Evolutionary conservation across 139 green algal species (phyloP), one percentile per base, ranked within the genome.

Genomic region (Chlorokybus atmophyticus): DNA sequence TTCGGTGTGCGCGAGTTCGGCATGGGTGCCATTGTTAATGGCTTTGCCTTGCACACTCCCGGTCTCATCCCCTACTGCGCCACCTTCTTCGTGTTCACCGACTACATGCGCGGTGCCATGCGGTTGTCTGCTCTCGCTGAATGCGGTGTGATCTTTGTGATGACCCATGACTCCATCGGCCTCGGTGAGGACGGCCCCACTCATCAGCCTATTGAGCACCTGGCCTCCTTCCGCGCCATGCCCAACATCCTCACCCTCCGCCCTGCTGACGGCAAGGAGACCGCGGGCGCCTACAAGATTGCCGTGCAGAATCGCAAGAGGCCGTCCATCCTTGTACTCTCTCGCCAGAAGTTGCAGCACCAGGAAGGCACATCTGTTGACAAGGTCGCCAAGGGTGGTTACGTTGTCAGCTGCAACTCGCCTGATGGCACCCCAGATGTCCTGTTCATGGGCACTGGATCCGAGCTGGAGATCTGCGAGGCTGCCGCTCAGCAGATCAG

Each of bases 41-140:
- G 79, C 60, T 88, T 98, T 31, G 75, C 69, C 28, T 82, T 94
- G 41, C 84, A 98, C 83, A 69, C 59, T 44, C 61, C 70, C 29
- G 90, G 90, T 75, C 64, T 97, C 55, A 83, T 96, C 66, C 84
- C 90, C 53, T 98, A 97, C 82, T 93, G 84, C 73, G 91, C 91
- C 55, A 98, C 91, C 72, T 98, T 98, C 86, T 97, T 93, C 84
- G 94, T 97, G 77, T 98, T 98, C 90, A 93, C 86, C 51, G 91
- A 98, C 77, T 98, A 98, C 88, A 96, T 95, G 88, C 83, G 91
- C 69, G 67, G 68, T 56, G 80, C 90, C 74, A 97, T 98, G 75
- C 82, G 91, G 57, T 89, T 98, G 78, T 70, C 79, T 14, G 91
- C 91, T 0, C 78, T 98, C 40, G 88, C 77, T 21, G 81, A 94